phyloP scores from a whole-genome alignment of 2,329 filamentous ascomycete species.

The Colletotrichum noveboracense region DNA sequence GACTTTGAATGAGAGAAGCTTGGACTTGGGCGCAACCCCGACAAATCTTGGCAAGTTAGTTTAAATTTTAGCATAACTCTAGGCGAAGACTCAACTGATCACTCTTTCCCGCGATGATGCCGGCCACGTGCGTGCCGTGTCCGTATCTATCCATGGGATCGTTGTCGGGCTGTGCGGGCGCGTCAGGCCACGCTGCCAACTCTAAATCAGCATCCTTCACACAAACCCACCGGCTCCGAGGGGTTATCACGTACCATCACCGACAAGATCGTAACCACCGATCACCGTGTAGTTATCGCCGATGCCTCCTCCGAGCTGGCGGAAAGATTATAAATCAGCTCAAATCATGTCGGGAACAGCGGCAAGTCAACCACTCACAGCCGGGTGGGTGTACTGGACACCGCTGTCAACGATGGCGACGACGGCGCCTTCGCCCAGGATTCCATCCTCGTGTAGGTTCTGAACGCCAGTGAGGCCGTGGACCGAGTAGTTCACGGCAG shows the following conservation, averaged over 20 bases:
- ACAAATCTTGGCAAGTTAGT: not conserved
- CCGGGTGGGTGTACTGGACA: conserved; percentile 43
- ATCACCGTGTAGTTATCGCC: not conserved
- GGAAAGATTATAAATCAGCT: not conserved
- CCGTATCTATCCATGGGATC: not conserved
- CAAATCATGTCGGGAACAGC: not conserved
- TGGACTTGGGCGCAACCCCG: conserved; percentile 34
- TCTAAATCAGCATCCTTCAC: not conserved
- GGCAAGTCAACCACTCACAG: conserved; percentile 26
- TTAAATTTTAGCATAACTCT: not conserved
- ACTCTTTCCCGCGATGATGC: conserved; percentile 32
- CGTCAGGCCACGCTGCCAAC: not conserved
- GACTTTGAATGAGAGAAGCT: conserved; percentile 31
- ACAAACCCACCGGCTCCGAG: not conserved
- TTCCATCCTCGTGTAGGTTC: conserved; percentile 39
- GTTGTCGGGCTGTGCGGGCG: not conserved
- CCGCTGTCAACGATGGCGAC: conserved; percentile 46
- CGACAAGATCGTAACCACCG: conserved; percentile 7
- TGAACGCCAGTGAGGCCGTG: conserved; percentile 45
- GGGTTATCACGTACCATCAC: not conserved
- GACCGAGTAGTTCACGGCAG: conserved; percentile 26
- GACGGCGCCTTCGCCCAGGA: conserved; percentile 41
- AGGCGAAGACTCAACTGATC: conserved; percentile 6
- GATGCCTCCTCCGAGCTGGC: not conserved
- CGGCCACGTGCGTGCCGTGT: conserved; percentile 31